Base-by-base conservation (phyloP, 2,329 filamentous ascomycete genomes). In the Fusarium albosuccineum region DNA sequence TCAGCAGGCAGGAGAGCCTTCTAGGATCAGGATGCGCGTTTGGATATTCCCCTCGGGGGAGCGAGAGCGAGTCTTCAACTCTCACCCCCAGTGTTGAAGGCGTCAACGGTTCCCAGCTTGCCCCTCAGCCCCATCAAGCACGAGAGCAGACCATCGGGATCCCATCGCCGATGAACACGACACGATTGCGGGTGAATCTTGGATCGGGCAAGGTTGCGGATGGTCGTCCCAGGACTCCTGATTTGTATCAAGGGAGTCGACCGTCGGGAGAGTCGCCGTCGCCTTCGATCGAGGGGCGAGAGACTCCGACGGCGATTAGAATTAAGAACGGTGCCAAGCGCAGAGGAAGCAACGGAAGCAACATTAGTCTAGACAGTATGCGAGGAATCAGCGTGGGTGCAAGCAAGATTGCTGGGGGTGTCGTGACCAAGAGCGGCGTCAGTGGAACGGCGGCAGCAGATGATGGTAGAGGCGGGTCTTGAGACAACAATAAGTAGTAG, bases 1-100 rank as follows among this genome's bases (percentile, higher is more conserved):
- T 80, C 29, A 85, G 83, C 29, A 80, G 86, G n/a, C 80, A 82
- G 46, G 80, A 81, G 62, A 87, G 84, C 69, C 73, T 87, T 10
- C 75, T 86, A 8, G 82, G 79, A 4, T 79, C 78, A 4, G 75
- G 72, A 11, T 73, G 71, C 44, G 61, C 68, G 11, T 70, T 74
- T 14, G 56, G 62, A n/a, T 67, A 71, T 34, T 59, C 67, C 8
- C 72, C 73, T 45, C 73, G 72, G 14, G 74, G 73, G 5, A 79
- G 78, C 45, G 79, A 80, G 57, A 80, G 79, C 62, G 79, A 80
- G 37, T 71, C 74, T 6, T 80, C 79, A 6, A 75, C 76, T 9
- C 65, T 75, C 30, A 70, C 74, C 3, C 70, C 67, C 0, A 72
- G 70, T 26, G 62, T 64, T 17, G 71, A 73, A 40, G 69, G 66